Percentiles rank a stretch among this genome's conserved stretches.
phyloP scores from a whole-genome alignment of 2,329 filamentous ascomycete genomes.

The Leptographium flavum region DNA sequence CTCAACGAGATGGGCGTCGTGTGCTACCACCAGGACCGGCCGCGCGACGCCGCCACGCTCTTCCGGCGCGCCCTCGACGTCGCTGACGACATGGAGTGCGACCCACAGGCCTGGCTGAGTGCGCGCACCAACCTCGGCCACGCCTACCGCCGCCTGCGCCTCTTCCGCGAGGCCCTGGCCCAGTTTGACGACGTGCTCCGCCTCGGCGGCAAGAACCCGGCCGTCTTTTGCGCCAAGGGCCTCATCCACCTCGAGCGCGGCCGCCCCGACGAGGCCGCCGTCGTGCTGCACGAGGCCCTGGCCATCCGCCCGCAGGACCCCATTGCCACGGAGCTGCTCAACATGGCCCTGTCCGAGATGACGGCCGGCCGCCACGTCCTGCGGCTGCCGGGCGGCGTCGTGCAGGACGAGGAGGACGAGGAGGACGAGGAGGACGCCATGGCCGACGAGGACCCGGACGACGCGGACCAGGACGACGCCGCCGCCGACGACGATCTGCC shows the following conservation, averaged over 20 bases:
- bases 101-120: slow-evolving; percentile 68
- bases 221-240: slow-evolving; percentile 70
- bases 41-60: slow-evolving; percentile 59
- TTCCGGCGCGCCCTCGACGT: slow-evolving; percentile 68
- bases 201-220: slow-evolving; percentile 64
- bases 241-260: slow-evolving; percentile 70
- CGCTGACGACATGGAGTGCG: slow-evolving; percentile 67
- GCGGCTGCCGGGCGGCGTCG: slow-evolving; percentile 2
- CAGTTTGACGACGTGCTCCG: slow-evolving; percentile 82
- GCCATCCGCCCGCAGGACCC: slow-evolving; percentile 68
- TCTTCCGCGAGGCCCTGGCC: slow-evolving; percentile 55
- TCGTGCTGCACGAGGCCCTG: slow-evolving; percentile 71
- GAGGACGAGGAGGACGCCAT: background rate
- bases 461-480: background rate
- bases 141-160: slow-evolving; percentile 59
- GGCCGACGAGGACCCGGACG: background rate
- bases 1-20: slow-evolving; percentile 94
- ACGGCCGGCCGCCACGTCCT: slow-evolving; percentile 23
- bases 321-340: slow-evolving; percentile 64
- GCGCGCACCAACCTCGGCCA: slow-evolving; percentile 84
- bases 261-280: slow-evolving; percentile 61
- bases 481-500: background rate
- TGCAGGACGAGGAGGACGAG: background rate
- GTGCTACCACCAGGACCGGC: slow-evolving; percentile 79
- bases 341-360: slow-evolving; percentile 54